Conservation (phyloP, 1,284 basidiomycete species). For the Rhodotorula sp. region DNA sequence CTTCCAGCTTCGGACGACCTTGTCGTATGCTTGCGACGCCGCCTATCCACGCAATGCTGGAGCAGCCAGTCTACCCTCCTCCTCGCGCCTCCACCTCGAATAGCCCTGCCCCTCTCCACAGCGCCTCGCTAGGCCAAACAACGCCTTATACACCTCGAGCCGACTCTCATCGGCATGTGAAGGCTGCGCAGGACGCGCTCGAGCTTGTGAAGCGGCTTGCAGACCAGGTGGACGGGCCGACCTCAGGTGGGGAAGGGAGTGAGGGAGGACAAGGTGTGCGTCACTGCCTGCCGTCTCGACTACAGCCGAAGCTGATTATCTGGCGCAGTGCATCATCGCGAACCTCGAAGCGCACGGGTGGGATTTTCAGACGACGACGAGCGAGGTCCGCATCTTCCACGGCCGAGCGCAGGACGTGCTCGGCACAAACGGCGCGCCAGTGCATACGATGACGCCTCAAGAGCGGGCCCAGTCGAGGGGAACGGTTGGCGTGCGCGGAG, state of each 20-base stretch:
- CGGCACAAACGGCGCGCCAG: not conserved
- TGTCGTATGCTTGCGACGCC: conserved; percentile 2
- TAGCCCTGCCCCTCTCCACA: not conserved
- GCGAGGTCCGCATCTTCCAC: conserved; percentile 29
- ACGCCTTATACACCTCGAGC: no score
- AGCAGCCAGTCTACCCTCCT: conserved; percentile 1
- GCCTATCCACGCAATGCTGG: not conserved
- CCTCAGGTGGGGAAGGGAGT: not conserved
- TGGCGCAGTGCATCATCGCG: conserved; percentile 15
- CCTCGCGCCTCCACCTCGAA: not conserved
- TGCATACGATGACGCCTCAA: not conserved
- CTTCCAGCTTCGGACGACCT: not conserved
- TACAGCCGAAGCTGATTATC: no score
- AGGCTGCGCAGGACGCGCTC: conserved; percentile 10
- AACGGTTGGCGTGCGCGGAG: not conserved
- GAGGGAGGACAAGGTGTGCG: not conserved
- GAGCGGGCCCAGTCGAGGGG: not conserved
- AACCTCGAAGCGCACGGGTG: conserved; percentile 26
- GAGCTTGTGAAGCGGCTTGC: conserved; percentile 4
- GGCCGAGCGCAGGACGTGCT: conserved; percentile 1
- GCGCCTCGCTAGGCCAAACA: not conserved
- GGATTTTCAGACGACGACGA: conserved; percentile 18
- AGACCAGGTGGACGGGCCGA: conserved; percentile 13
- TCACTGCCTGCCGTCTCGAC: not conserved
- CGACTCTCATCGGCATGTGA: conserved; percentile 6